Evolutionary conservation across 2,329 filamentous ascomycete species (phyloP).

Genomic region (Cordyceps fumosorosea): DNA sequence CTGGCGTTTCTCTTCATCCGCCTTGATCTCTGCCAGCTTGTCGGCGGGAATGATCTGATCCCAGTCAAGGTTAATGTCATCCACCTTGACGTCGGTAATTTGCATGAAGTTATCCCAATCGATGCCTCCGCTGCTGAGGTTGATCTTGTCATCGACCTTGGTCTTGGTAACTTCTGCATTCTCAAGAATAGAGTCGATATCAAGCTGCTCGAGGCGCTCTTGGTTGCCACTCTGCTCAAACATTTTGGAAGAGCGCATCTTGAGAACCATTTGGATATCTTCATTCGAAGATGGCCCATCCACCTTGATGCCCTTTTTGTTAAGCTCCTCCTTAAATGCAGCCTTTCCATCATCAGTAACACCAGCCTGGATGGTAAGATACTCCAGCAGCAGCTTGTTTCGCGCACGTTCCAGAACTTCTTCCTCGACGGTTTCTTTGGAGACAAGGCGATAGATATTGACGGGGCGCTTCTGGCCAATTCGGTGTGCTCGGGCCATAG

Average conservation of each 20-base stretch:
- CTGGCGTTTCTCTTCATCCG: slow-evolving; percentile 76
- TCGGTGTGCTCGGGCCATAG: slow-evolving; percentile 96
- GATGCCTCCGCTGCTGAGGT: slow-evolving; percentile 79
- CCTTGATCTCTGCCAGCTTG: slow-evolving; percentile 81
- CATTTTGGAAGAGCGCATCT: slow-evolving; percentile 97
- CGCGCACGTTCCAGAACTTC: slow-evolving; percentile 93
- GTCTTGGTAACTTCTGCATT: slow-evolving; percentile 97
- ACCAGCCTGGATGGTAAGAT: slow-evolving; percentile 92
- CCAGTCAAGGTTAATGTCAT: slow-evolving; percentile 76
- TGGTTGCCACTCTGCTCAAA: slow-evolving; percentile 97
- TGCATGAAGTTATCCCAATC: slow-evolving; percentile 93
- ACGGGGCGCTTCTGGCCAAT: slow-evolving; percentile 96
- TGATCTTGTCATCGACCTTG: slow-evolving; percentile 86
- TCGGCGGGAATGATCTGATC: slow-evolving; percentile 97
- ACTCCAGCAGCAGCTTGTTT: slow-evolving; percentile 96
- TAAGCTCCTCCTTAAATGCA: slow-evolving; percentile 65
- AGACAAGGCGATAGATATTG: slow-evolving; percentile 91
- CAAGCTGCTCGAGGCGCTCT: slow-evolving; percentile 90
- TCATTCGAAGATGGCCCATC: slow-evolving; percentile 85
- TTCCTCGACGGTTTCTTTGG: slow-evolving; percentile 97
- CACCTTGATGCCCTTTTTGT: slow-evolving; percentile 66
- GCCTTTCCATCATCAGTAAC: slow-evolving; percentile 93
- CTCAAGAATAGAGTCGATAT: slow-evolving; percentile 94
- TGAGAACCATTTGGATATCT: slow-evolving; percentile 93
- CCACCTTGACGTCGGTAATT: slow-evolving; percentile 95